These are phyloP conservation scores for Verticillium alfalfae DNA, from an alignment of 2,329 filamentous ascomycete species.

Conservation along the genomic window DNA sequence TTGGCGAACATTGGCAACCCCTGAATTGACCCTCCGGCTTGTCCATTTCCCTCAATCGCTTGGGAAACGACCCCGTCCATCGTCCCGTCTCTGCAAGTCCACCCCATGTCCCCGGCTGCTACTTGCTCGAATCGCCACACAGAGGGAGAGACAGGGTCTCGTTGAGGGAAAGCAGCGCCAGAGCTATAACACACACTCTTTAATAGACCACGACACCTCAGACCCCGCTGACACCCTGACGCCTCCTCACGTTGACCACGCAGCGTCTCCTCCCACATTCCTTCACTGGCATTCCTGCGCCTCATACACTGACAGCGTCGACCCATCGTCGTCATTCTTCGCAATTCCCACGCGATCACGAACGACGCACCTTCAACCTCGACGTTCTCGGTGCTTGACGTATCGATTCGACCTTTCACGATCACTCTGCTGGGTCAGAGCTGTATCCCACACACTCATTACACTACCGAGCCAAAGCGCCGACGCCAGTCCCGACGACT, in stretches of 20 bases:
- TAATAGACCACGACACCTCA: neutral
- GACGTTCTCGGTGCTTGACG: conserved; percentile 4
- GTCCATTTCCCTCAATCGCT: neutral
- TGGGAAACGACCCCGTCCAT: neutral
- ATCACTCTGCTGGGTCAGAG: neutral
- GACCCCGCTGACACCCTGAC: neutral
- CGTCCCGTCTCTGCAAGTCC: neutral
- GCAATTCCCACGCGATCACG: neutral
- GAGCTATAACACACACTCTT: neutral
- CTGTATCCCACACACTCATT: neutral
- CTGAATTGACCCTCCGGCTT: neutral
- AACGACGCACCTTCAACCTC: neutral
- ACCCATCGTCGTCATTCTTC: neutral
- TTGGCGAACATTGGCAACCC: conserved; percentile 2
- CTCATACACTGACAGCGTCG: neutral
- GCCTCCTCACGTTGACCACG: neutral
- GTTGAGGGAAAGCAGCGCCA: neutral
- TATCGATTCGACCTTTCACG: neutral
- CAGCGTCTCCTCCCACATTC: neutral
- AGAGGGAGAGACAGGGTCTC: neutral
- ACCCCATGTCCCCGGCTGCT: neutral
- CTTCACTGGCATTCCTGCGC: neutral
- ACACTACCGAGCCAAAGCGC: neutral
- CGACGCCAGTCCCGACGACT: neutral
- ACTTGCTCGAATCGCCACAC: neutral